phyloP scores from a whole-genome alignment of 805 yeast genomes.

The Saccharomycopsis guyanensis region DNA sequence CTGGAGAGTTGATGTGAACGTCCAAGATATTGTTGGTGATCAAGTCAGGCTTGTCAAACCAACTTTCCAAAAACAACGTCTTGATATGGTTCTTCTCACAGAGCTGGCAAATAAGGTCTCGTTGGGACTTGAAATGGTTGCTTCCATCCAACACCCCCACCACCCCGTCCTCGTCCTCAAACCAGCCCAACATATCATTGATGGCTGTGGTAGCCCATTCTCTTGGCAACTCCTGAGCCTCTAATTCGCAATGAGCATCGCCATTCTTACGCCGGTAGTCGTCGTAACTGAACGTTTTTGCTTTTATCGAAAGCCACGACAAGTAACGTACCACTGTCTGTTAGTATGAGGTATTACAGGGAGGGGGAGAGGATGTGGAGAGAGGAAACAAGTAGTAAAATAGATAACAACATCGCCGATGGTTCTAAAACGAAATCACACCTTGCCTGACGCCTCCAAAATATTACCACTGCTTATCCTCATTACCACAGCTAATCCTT shows the following conservation, averaged over 20 bases:
- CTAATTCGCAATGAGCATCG: constrained; percentile 58
- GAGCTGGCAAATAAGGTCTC: constrained; percentile 54
- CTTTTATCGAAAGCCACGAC: constrained; percentile 83
- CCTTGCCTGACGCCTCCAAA: too few relatives aligned
- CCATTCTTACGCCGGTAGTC: constrained; percentile 63
- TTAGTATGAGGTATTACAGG: too few relatives aligned
- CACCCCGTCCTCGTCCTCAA: constrained; percentile 66
- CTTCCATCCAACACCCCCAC: constrained; percentile 95
- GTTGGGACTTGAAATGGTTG: constrained; percentile 68
- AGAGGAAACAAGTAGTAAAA: too few relatives aligned
- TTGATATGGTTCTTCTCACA: constrained; percentile 63
- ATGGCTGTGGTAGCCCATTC: constrained; percentile 53
- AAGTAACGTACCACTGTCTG: constrained; percentile 69
- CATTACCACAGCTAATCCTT: too few relatives aligned
- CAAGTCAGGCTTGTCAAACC: constrained; percentile 76
- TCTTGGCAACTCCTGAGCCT: constrained; percentile 31
- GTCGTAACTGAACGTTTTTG: constrained; percentile 87
- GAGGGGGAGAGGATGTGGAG: too few relatives aligned
- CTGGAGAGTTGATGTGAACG: constrained; percentile 83
- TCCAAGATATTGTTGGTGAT: constrained; percentile 75
- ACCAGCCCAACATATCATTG: constrained; percentile 81
- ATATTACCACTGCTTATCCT: too few relatives aligned
- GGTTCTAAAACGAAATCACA: too few relatives aligned
- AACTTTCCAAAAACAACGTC: constrained; percentile 88
- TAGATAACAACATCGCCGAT: too few relatives aligned